Evolutionary conservation across 1,284 basidiomycete species (phyloP), one percentile per base, ranked within the genome.

Genomic region (Taiwanofungus camphoratus): DNA sequence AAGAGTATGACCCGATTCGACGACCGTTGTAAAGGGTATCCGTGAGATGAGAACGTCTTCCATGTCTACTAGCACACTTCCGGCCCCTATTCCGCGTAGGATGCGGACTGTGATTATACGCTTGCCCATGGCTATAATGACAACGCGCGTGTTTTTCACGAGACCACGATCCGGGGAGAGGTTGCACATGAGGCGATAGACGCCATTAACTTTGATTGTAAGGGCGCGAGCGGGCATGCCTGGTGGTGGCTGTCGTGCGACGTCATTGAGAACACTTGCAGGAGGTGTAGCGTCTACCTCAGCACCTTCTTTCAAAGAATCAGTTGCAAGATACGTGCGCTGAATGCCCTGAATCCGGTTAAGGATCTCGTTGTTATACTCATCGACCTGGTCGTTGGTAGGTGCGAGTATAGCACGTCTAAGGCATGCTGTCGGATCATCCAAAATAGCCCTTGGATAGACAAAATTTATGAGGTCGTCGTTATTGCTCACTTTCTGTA

Each of bases 111-210:
- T 62, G 18, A 69, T 51, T 23, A 67, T 43, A 3, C 56, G 52
- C 7, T 49, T 35, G 5, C 60, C 61, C 3, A 64, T 36, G 22
- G 55, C 48, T 2, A 51, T 44, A 5, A 70, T 52, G 15, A 68
- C 52, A 2, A 66, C 62, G 1, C 66, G 52, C 0, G 60, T 57
- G 55, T 70, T 71, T 51, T 70, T 69, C 5, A 70, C 68, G 12
- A 71, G 49, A 0, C 66, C 65, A 1, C 52, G 53, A 5, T 66
- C 63, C 3, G 66, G 49, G 3, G 66, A 66, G 21, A 70, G 57
- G 54, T 70, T 70, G 34, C 66, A 58, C 44, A 69, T 46, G 3
- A 71, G 45, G 5, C 63, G 54, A 47, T 60, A 69, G 3, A 70
- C 54, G 0, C 52, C 58, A n/a, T 62, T 57, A 3, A 53, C 53